Base-by-base conservation (phyloP, 495 filamentous ascomycete species). In the Tuber microsphaerosporum region DNA sequence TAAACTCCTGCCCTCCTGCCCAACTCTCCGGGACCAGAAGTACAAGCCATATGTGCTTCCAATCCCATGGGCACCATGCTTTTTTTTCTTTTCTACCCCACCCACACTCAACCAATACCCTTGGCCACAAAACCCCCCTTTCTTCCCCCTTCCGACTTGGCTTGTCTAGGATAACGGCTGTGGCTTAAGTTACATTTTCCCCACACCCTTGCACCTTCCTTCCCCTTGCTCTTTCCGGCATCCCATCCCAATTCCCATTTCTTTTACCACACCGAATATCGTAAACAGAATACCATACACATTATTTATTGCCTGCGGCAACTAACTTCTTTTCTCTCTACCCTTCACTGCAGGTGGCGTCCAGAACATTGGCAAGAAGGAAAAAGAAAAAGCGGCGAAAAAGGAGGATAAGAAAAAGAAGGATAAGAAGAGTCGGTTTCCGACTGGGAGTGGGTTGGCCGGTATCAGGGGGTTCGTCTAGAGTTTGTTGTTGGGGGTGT, bases 391-490 rank as follows among this genome's bases (percentile, higher is more conserved):
- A 76, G 86, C 88, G 4, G 86, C 86, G 56, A 86, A 88, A 51
- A 75, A 85, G 84, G 74, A 86, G 0, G 85, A 86, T 19, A 39
- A 70, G 41, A 88, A 70, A 34, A 88, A 88, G 73, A 86, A 87
- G 76, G 85, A 85, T 22, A 89, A 88, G 82, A 89, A 88, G 80
- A 80, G 83, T 17, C 80, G 82, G 26, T 81, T 83, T 34, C 72
- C 81, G 6, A 76, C 81, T 39, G 81, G 81, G 16, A 81, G 78
- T 48, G 88, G 86, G 8, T 77, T 89, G 20, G 84, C 85, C 37
- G 86, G 87, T 45, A 88, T 90, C 72, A 82, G 88, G 45, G 85
- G 85, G 37, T 88, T 89, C 79, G 86, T 87, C 61, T 82, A 82
- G 34, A 51, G n/a, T 17, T 44, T 74, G 51, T 41, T 51, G 42